Base-by-base conservation (phyloP, 495 filamentous ascomycete genomes). In the Lasiosphaeria ovina region DNA sequence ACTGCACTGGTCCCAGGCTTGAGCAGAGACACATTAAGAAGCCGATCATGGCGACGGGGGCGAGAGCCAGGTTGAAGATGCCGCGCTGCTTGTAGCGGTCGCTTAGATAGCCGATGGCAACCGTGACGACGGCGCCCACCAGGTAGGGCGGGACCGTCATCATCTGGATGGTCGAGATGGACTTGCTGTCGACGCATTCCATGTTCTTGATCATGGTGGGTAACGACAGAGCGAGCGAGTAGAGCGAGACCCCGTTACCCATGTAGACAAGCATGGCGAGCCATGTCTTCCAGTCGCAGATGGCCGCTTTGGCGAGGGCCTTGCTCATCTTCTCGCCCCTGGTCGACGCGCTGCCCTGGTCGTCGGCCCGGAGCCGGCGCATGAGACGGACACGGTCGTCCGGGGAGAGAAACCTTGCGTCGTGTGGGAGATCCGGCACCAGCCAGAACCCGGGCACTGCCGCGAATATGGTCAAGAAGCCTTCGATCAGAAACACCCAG, bases 241-340 rank as follows among this genome's bases (percentile, higher is more conserved):
- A 96, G 3, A 96, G 79, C 12, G 89, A 77, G 79, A 81, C 81
- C 48, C 77, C 68, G 36, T 68, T 68, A 3, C 89, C 89, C 87
- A 90, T 90, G 59, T 89, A 92, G 35, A 91, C 86, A 9, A 88
- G 62, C 65, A 87, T 86, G 3, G 81, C 87, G 1, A 79, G 66
- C 74, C 82, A 93, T 47, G 89, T 94, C 75, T 95, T 94, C 85
- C 88, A 93, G 65, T 96, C 91, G 62, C 80, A 85, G n/a, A 93
- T 68, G 47, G 85, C 83, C 3, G 79, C 79, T 82, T 84, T 90
- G 61, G 95, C 81, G 62, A 92, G 92, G 4, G 69, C 63, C 79
- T 83, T 85, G 62, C 86, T 85, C 75, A 91, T 92, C 35, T 89
- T 77, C 69, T 93, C 92, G 58, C 89, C 87, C 62, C 87, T 83